phyloP scores from a whole-genome alignment of 306 rosid genomes.

The Betula pendula region DNA sequence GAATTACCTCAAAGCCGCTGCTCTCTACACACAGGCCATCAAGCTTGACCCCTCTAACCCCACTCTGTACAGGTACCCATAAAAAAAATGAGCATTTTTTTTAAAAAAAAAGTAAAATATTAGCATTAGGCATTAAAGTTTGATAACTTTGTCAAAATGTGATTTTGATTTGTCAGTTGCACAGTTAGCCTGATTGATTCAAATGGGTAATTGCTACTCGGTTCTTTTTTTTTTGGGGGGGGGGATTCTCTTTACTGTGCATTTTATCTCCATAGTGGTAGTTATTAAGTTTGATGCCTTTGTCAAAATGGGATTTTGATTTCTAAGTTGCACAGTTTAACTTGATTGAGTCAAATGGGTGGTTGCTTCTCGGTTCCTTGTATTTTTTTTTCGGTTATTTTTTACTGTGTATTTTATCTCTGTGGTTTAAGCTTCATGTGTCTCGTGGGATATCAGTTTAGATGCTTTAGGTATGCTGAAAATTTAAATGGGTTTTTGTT shows the following conservation, averaged over 20 bases:
- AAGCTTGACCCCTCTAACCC: conserved; percentile 85
- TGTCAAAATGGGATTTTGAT: too few relatives aligned
- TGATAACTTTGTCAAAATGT: neutral
- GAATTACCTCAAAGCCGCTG: conserved; percentile 92
- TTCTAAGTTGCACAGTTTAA: too few relatives aligned
- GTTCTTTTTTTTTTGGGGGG: neutral
- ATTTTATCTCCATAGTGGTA: neutral
- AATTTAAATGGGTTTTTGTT: neutral
- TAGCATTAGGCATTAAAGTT: neutral
- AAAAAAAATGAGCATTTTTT: neutral
- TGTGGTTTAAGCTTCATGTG: neutral
- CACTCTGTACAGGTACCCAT: conserved; percentile 78
- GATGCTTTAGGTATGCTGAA: neutral
- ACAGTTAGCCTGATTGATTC: neutral
- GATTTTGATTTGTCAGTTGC: neutral
- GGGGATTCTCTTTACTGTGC: neutral
- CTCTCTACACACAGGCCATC: conserved; percentile 94
- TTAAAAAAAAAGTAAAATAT: neutral
- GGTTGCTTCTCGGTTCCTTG: too few relatives aligned
- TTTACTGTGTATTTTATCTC: too few relatives aligned
- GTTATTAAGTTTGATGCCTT: too few relatives aligned
- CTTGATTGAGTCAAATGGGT: too few relatives aligned
- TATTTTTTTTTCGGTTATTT: too few relatives aligned
- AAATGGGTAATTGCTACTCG: neutral
- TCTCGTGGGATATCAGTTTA: neutral